Base-by-base conservation (phyloP, 1,139 yeast genomes). In the Suhomyces kunorum region DNA sequence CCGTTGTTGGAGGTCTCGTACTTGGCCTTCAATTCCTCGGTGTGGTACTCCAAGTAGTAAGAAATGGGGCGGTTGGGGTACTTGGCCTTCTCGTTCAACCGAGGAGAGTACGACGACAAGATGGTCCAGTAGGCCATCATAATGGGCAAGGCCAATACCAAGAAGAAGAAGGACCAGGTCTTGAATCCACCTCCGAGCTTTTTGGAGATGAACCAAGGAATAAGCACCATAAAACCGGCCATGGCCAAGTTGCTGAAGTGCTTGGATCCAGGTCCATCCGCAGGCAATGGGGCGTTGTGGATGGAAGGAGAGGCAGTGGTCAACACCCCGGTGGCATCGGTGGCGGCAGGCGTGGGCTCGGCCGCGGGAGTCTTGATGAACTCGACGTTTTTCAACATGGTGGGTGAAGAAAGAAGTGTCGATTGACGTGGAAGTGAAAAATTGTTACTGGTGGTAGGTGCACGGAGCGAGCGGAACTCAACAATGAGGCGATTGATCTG, bases 221-320 rank as follows among this genome's bases (percentile, higher is more conserved):
- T 64, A 32, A 77, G 74, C n/a, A 73, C 56, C 46, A 85, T 54
- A 33, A 83, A 59, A 1, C 73, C 69, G 19, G 74, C 43, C 49
- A 88, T 59, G n/a, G 78, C 62, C 50, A 59, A 55, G 64, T 88
- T 89, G 63, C 80, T 78, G 66, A 89, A 88, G 53, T 82, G 78
- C 56, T 80, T 81, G 30, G 89, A 74, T 19, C 95, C 90, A 6
- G 96, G 88, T 31, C 96, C 97, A 61, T 88, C 97, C 6, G 95
- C 96, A 27, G 95, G 89, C 49, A 87, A 71, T 17, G 90, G 90
- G 8, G 94, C 95, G 61, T 88, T 88, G 54, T 83, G 78, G 59
- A 88, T 88, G 9, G 94, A 69, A 25, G 95, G 95, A 38, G 74
- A 64, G 35, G 67, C 79, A 32, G 86, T 78, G 46, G 89, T 82